Percentiles rank a stretch among this genome's conserved stretches.
These are phyloP conservation scores for Candida methanosorbosa DNA, from an alignment of 805 yeast species.

Conservation along the genomic window DNA sequence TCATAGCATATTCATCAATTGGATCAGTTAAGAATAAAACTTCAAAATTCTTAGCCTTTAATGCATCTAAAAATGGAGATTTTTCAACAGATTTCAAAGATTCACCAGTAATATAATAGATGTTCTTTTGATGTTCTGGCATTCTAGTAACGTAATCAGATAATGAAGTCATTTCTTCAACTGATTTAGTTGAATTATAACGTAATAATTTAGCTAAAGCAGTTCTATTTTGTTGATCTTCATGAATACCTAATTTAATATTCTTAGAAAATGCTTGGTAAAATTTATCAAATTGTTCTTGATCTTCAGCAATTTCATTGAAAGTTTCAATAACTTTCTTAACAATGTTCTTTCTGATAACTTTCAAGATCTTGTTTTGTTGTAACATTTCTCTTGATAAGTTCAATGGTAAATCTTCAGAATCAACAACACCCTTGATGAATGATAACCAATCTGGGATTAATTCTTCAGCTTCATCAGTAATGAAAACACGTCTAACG, in stretches of 20 bases:
- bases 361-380: conserved; percentile 99
- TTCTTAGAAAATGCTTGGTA: conserved; percentile 97
- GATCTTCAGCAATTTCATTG: conserved; percentile 98
- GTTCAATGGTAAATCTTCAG: conserved; percentile 99
- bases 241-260: conserved; percentile 98
- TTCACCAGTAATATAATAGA: conserved; percentile 99
- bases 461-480: conserved; percentile 98
- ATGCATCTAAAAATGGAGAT: conserved; percentile 98
- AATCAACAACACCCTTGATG: conserved; percentile 98
- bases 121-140: conserved; percentile 99
- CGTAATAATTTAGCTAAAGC: conserved; percentile 94
- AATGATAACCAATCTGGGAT: conserved; percentile 98
- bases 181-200: conserved; percentile 92
- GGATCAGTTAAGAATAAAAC: conserved; percentile 98
- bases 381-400: conserved; percentile 99
- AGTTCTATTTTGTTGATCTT: conserved; percentile 95
- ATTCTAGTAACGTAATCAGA: conserved; percentile 97
- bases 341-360: conserved; percentile 97
- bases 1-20: conserved; percentile 98
- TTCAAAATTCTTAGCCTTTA: conserved; percentile 97
- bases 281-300: conserved; percentile 97
- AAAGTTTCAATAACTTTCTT: conserved; percentile 97
- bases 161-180: conserved; percentile 90
- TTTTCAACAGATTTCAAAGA: conserved; percentile 94
- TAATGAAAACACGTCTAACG: conserved; percentile 98